phyloP scores from a whole-genome alignment of 805 yeast species.

The Saturnispora quitensis region DNA sequence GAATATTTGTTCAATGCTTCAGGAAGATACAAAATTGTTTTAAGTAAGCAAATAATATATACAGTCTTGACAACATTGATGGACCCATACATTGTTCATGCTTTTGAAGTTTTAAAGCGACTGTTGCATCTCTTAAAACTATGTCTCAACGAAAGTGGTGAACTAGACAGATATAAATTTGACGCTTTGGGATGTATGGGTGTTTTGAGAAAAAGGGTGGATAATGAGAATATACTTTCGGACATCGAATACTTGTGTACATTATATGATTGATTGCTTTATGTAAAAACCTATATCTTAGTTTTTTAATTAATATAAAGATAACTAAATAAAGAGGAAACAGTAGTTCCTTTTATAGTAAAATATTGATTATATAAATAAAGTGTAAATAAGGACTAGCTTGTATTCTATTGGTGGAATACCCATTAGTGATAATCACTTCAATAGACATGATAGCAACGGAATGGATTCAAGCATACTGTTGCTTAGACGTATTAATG shows the following conservation, averaged over 20 bases:
- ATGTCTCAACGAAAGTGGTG: conserved; percentile 1
- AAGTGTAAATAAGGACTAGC: too few species aligned
- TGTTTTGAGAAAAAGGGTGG: conserved; percentile 2
- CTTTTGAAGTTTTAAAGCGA: conserved; percentile 7
- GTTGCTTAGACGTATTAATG: too few species aligned
- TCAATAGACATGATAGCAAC: too few species aligned
- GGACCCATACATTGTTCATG: conserved; percentile 21
- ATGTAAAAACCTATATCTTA: too few species aligned
- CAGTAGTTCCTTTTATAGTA: too few species aligned
- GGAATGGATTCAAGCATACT: too few species aligned
- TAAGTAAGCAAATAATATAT: conserved; percentile 17
- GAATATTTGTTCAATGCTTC: conserved; percentile 11
- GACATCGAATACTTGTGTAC: background rate
- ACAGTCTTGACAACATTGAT: conserved; percentile 18
- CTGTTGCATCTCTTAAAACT: background rate
- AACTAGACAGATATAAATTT: conserved; percentile 11
- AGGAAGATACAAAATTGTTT: conserved; percentile 16
- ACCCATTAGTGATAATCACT: too few species aligned
- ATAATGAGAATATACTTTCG: background rate
- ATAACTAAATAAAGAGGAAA: too few species aligned
- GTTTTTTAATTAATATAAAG: too few species aligned
- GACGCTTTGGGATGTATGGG: conserved; percentile 21
- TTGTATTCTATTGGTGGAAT: too few species aligned
- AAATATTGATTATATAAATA: too few species aligned
- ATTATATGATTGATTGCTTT: background rate